Percentiles rank a stretch among this genome's conserved stretches.
phyloP scores from a whole-genome alignment of 352 stramenopile genomes.

The Phytophthora hibernalis region DNA sequence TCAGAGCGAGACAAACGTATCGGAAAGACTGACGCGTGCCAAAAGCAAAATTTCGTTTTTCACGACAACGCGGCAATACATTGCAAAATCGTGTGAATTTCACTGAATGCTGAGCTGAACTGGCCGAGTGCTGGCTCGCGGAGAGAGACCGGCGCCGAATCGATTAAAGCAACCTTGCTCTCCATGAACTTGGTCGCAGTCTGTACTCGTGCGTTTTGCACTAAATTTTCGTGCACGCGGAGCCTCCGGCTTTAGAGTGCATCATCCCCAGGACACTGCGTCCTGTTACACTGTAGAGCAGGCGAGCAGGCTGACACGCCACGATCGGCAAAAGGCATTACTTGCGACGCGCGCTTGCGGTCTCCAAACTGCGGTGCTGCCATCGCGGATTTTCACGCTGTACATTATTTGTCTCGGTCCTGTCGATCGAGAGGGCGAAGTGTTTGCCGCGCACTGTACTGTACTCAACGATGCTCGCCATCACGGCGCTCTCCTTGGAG shows the following conservation, averaged over 20 bases:
- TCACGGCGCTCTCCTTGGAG: not conserved
- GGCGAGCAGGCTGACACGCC: constrained; percentile 10
- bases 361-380: not conserved
- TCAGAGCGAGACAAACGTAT: not conserved
- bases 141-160: constrained; percentile 23
- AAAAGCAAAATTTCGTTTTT: constrained; percentile 17
- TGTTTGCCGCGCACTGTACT: not conserved
- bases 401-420: constrained; percentile 5
- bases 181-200: not conserved
- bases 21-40: constrained; percentile 11
- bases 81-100: constrained; percentile 24
- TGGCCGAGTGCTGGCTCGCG: constrained; percentile 19
- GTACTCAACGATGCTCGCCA: not conserved
- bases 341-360: not conserved
- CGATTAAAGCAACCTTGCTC: constrained; percentile 16
- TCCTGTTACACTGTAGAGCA: not conserved
- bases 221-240: constrained; percentile 24
- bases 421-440: constrained; percentile 19
- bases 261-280: constrained; percentile 4
- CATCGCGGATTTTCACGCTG: constrained; percentile 1
- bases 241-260: constrained; percentile 25
- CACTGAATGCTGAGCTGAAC: no score
- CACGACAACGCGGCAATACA: constrained; percentile 26
- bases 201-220: constrained; percentile 17
- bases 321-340: constrained; percentile 14